phyloP scores from a whole-genome alignment of 2,329 filamentous ascomycete genomes.

The Monilinia fructigena region DNA sequence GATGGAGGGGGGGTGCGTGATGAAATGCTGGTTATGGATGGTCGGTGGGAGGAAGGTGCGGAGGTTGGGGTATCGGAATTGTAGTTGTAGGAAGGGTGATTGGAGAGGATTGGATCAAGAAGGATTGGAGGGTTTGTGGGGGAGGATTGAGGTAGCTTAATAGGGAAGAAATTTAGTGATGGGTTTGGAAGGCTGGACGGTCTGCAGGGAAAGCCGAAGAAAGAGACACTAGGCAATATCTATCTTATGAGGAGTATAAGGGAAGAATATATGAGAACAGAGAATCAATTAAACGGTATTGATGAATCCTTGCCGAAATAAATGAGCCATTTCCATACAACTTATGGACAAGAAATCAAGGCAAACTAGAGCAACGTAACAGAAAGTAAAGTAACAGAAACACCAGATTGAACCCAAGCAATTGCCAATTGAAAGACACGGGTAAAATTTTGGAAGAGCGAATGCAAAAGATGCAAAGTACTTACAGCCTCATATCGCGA shows the following conservation, averaged over 20 bases:
- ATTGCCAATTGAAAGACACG: neutral
- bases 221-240: neutral
- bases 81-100: conserved; percentile 29
- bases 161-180: neutral
- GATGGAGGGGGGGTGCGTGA: conserved; percentile 26
- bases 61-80: conserved; percentile 33
- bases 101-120: conserved; percentile 31
- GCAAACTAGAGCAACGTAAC: neutral
- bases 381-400: neutral
- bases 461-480: conserved; percentile 1
- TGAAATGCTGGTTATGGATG: conserved; percentile 6
- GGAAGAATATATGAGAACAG: neutral
- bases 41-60: conserved; percentile 23
- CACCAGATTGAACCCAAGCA: neutral
- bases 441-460: neutral
- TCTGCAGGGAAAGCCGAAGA: neutral
- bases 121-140: conserved; percentile 30
- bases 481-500: conserved; percentile 35
- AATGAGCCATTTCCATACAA: neutral
- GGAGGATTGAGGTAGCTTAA: conserved; percentile 33
- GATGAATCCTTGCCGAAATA: neutral
- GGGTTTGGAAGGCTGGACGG: neutral
- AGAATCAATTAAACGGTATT: neutral
- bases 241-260: neutral
- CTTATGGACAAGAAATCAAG: neutral